Conservation (phyloP, 495 filamentous ascomycete genomes). For the Neurospora sp. region DNA sequence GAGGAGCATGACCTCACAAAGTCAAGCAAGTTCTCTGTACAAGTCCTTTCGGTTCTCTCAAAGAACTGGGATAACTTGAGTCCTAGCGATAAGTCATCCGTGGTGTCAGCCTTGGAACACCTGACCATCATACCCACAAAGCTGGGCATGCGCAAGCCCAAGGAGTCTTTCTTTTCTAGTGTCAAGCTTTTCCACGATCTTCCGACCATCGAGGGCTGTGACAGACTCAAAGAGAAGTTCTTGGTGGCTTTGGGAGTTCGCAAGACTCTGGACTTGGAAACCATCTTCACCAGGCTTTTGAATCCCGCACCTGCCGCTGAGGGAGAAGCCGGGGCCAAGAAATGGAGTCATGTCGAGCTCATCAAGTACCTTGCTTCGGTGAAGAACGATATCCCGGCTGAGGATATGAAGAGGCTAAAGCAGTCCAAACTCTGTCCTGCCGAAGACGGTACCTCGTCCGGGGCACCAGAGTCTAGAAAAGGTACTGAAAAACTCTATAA, state of each 20-base stretch:
- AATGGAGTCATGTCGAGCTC: conserved; percentile 89
- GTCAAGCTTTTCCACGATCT: conserved; percentile 93
- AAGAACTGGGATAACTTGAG: conserved; percentile 78
- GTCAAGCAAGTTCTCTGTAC: conserved; percentile 62
- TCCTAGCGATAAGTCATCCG: conserved; percentile 49
- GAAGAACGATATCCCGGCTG: conserved; percentile 73
- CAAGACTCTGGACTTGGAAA: conserved; percentile 81
- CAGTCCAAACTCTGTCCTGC: conserved; percentile 72
- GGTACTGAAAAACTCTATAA: conserved; percentile 51
- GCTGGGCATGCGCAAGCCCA: conserved; percentile 76
- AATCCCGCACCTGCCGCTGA: conserved; percentile 33
- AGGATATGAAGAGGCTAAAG: conserved; percentile 71
- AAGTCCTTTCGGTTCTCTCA: conserved; percentile 70
- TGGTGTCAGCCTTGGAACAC: conserved; percentile 50
- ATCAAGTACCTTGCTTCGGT: conserved; percentile 91
- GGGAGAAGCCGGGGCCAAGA: conserved; percentile 35
- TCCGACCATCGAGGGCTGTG: conserved; percentile 63
- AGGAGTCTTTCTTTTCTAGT: conserved; percentile 81
- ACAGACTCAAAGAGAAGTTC: conserved; percentile 81
- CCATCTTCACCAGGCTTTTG: conserved; percentile 83
- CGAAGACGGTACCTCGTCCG: conserved; percentile 36
- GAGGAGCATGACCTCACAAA: conserved; percentile 48
- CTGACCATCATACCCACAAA: conserved; percentile 83
- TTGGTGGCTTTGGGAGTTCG: conserved; percentile 70
- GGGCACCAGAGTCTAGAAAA: conserved; percentile 33